phyloP scores from a whole-genome alignment of 768 basidiomycete species.

The Astraeus odoratus region DNA sequence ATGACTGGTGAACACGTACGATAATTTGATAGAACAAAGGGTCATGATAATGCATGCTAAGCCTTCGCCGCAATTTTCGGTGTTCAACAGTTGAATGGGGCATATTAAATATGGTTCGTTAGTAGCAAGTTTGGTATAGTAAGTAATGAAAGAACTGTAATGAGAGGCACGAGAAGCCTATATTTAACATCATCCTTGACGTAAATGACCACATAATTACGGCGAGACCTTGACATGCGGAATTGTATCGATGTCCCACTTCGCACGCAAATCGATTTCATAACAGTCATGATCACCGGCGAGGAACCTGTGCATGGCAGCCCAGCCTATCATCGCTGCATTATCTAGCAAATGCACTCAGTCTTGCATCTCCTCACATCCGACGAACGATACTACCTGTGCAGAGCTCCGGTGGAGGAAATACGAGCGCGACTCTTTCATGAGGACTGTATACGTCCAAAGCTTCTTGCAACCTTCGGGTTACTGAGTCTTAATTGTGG shows the following conservation, averaged over 20 bases:
- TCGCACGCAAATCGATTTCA: conserved; percentile 50
- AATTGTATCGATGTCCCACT: conserved; percentile 67
- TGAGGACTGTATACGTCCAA: conserved; percentile 22
- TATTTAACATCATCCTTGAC: too few relatives aligned
- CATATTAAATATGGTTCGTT: too few relatives aligned
- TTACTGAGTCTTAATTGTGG: neutral
- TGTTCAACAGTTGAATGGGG: too few relatives aligned
- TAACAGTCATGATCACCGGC: conserved; percentile 55
- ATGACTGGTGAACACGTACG: too few relatives aligned
- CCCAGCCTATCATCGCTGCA: conserved; percentile 95
- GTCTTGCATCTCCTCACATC: neutral
- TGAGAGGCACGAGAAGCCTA: too few relatives aligned
- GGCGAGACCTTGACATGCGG: neutral
- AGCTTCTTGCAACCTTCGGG: conserved; percentile 26
- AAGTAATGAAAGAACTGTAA: too few relatives aligned
- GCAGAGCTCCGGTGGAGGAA: conserved; percentile 75
- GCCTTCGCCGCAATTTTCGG: too few relatives aligned
- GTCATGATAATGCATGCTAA: too few relatives aligned
- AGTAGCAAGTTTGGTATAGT: too few relatives aligned
- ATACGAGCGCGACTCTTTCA: conserved; percentile 43
- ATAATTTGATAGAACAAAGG: too few relatives aligned
- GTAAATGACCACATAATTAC: too few relatives aligned
- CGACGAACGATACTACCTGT: conserved; percentile 49
- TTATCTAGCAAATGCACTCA: conserved; percentile 53
- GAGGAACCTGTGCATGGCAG: conserved; percentile 77